A percentile compares a stretch with the other conserved stretches of the same genome.
phyloP scores from a whole-genome alignment of 495 filamentous ascomycete species.

The Aspergillus hancockii region DNA sequence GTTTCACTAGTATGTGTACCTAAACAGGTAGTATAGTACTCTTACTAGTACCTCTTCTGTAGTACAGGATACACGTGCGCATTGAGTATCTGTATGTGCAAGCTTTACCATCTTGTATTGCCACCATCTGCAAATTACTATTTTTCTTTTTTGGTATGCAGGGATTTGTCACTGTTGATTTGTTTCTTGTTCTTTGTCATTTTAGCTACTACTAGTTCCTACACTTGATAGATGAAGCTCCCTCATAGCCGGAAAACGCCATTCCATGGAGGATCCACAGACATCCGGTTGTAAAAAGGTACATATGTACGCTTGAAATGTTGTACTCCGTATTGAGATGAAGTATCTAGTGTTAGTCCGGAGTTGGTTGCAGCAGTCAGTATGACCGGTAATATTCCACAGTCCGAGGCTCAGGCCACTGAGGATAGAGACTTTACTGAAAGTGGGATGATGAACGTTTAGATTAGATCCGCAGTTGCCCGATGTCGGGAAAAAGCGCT shows the following conservation, averaged over 20 bases:
- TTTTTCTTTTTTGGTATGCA: background rate
- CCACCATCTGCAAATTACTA: background rate
- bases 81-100: background rate
- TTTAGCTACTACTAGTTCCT: background rate
- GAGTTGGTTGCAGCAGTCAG: background rate
- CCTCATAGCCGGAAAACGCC: slow-evolving; percentile 9
- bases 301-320: background rate
- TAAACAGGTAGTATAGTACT: too few species aligned
- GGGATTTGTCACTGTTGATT: background rate
- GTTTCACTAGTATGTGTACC: too few species aligned
- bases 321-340: too few species aligned
- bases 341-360: background rate
- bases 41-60: too few species aligned
- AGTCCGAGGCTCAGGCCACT: slow-evolving; percentile 3
- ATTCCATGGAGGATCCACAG: slow-evolving; percentile 3
- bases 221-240: background rate
- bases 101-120: background rate
- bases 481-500: slow-evolving; percentile 23
- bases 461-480: slow-evolving; percentile 30
- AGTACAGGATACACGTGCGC: too few species aligned
- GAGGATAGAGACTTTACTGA: slow-evolving; percentile 5
- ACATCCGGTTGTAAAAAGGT: background rate
- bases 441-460: slow-evolving; percentile 27
- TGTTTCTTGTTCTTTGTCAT: background rate
- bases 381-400: background rate